Evolutionary conservation across 2,329 filamentous ascomycete genomes (phyloP), one percentile per base, ranked within the genome.

Genomic region (Helicocarpus griseus): DNA sequence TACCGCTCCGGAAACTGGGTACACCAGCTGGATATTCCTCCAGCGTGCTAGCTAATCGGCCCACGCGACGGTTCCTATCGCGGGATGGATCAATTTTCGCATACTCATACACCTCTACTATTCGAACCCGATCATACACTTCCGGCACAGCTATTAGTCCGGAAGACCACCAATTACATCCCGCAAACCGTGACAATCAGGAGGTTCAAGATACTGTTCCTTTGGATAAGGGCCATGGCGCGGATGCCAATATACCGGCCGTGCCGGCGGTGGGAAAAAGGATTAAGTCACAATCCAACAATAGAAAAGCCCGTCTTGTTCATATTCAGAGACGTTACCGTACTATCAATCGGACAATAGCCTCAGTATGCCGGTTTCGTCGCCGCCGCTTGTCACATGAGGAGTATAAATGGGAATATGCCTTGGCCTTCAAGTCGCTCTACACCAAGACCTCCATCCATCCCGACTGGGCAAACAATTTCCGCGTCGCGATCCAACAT

Each of bases 361-460:
- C 4, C 3, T 24, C 21, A 21, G 31, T 31, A 36, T 29, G 29
- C 3, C n/a, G 24, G 26, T 7, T 19, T 6, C 29, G 19, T 13
- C 31, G 21, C 21, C 31, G 45, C 31, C 4, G 21, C 36, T 26
- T 36, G 31, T 9, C 17, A 17, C 45, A 13, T 24, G 7, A 5
- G 11, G n/a, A 26, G 29, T 13, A 17, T 17, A 4, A 5, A 22
- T 8, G n/a, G 14, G 45, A 47, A 47, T 47, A n/a, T 21, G 13
- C 11, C 5, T 38, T 49, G 47, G 40, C 22, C 28, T 39, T 35
- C 26, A 28, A 14, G 17, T 39, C 63, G 62, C 60, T 56, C 62
- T 38, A 61, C 58, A 56, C 49, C 54, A 48, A 60, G 61, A 56
- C 58, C 64, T 49, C 56, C 57, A 17, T 60, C 58, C 48, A 50